Evolutionary conservation across 805 yeast species (phyloP).

Genomic region (Metschnikowia noctiluminum): DNA sequence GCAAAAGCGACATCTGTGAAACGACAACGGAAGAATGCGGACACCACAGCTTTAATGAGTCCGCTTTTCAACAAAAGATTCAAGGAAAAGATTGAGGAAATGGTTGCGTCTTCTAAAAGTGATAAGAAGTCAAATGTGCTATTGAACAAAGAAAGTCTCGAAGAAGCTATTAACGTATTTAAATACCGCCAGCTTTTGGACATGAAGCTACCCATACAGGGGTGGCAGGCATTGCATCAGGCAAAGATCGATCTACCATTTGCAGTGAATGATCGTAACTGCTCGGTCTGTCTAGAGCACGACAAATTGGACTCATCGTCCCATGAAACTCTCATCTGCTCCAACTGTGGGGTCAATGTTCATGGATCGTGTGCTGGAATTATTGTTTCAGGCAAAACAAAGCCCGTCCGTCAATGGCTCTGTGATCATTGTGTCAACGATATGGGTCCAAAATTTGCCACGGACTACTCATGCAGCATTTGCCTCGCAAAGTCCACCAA

Average conservation of each 20-base stretch:
- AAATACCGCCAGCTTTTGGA: slow-evolving; percentile 25
- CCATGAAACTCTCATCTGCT: slow-evolving; percentile 50
- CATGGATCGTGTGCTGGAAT: slow-evolving; percentile 71
- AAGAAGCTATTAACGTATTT: slow-evolving; percentile 1
- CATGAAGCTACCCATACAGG: slow-evolving; percentile 16
- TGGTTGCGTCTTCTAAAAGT: slow-evolving; percentile 8
- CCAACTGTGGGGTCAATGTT: slow-evolving; percentile 63
- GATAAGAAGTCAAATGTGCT: slow-evolving; percentile 21
- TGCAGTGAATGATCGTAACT: slow-evolving; percentile 22
- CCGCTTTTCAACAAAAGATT: slow-evolving; percentile 26
- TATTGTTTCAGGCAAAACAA: slow-evolving; percentile 14
- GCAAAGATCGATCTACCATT: slow-evolving; percentile 14
- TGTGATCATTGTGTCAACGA: slow-evolving; percentile 81
- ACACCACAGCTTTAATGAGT: slow-evolving; percentile 10
- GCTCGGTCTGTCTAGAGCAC: slow-evolving; percentile 55
- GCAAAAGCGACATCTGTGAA: slow-evolving; percentile 1
- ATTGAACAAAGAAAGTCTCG: slow-evolving; percentile 13
- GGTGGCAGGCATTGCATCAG: slow-evolving; percentile 13
- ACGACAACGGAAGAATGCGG: slow-evolving; percentile 12
- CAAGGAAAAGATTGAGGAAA: slow-evolving; percentile 1
- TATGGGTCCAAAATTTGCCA: slow-evolving; percentile 53
- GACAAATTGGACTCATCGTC: slow-evolving; percentile 24
- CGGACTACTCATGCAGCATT: slow-evolving; percentile 60
- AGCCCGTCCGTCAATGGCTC: slow-evolving; percentile 54
- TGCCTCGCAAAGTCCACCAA: slow-evolving; percentile 56